Evolutionary conservation across 2,329 filamentous ascomycete genomes (phyloP), one percentile per base, ranked within the genome.

Genomic region (Microsporum canis): DNA sequence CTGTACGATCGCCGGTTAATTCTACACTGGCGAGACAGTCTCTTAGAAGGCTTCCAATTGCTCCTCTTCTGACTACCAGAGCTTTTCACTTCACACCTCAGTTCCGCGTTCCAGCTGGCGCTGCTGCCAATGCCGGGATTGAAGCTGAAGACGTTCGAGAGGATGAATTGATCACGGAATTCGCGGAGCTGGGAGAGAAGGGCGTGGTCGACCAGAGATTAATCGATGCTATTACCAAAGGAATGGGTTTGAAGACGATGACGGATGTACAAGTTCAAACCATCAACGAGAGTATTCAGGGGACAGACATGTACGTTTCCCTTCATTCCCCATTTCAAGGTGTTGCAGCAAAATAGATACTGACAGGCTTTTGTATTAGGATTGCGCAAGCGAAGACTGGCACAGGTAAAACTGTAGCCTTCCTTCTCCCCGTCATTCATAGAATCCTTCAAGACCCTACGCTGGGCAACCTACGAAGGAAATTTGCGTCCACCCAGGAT

Each of bases 331-430:
- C 61, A 5, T 5, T 41, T 17, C 7, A 4, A 70, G 72, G 60
- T 27, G 6, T 27, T 56, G 36, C 51, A 3, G 60, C 4, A 17
- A 49, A 29, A 31, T 4, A 36, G 14, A 34, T 34, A 34, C 51
- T 55, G 51, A 55, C 31, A 10, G 17, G 17, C 14, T 36, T 57
- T 10, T 51, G 14, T n/a, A 38, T 45, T 69, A 89, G 88, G 68
- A 81, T 97, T 66, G 94, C 92, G 55, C 94, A 97, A 78, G 94
- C 94, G 63, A 96, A 89, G 77, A 99, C 94, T 6, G 94, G 94
- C 71, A 97, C 94, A 3, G 94, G 94, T 71, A 99, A 99, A 78
- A 99, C 94, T 0, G 78, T 97, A 61, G 94, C 89, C 39, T 99
- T 97, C 79, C 80, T 99, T 29, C 76, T 97, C 5, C 94, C 94